phyloP scores from a whole-genome alignment of 2,329 filamentous ascomycete genomes.

The Colletotrichum sp. region DNA sequence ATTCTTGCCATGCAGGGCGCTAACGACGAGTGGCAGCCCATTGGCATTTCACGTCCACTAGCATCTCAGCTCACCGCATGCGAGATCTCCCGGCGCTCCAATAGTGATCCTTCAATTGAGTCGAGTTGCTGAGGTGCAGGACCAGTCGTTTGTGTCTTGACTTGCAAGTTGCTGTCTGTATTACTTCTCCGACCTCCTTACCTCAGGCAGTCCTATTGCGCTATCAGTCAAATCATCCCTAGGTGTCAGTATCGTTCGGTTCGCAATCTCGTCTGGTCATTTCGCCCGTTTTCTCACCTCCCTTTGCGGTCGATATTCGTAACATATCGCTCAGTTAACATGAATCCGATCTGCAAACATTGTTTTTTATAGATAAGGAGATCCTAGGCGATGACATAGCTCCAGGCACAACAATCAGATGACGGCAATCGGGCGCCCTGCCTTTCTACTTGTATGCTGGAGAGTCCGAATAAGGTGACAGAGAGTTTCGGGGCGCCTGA shows the following conservation, averaged over 20 bases:
- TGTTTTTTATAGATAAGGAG: not conserved
- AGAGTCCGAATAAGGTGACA: not conserved
- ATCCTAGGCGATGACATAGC: not conserved
- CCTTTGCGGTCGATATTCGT: not conserved
- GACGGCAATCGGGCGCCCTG: not conserved
- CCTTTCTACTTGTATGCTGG: not conserved
- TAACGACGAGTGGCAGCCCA: not conserved
- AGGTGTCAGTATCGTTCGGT: not conserved
- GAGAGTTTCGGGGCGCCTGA: not conserved
- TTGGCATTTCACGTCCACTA: not conserved
- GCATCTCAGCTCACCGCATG: not conserved
- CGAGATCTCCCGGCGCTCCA: not conserved
- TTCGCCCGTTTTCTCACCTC: not conserved
- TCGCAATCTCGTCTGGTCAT: not conserved
- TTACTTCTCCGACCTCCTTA: slow-evolving; percentile 3
- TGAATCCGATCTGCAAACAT: not conserved
- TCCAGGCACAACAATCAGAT: not conserved
- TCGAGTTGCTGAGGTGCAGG: not conserved
- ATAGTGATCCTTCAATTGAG: not conserved
- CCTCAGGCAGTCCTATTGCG: not conserved
- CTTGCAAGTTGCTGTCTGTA: not conserved
- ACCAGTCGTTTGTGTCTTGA: slow-evolving; percentile 10
- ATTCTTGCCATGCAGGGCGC: not conserved
- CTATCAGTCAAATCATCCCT: not conserved
- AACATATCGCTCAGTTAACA: not conserved